Conservation (phyloP, 2,329 filamentous ascomycete species). For the Alternaria triticina region DNA sequence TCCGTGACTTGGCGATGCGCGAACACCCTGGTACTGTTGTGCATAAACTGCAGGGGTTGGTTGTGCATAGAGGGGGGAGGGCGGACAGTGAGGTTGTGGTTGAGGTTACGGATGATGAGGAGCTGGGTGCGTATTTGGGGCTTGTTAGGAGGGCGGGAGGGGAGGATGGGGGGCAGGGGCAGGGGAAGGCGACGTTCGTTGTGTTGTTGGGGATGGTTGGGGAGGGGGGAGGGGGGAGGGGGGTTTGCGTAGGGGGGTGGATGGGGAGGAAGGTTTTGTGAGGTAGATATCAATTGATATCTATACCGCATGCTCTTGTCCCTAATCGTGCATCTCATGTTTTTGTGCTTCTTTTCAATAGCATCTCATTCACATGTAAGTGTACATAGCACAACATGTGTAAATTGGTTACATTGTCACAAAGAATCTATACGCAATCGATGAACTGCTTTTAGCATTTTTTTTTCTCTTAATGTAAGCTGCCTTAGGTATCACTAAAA, state of each 20-base stretch:
- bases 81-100: constrained; percentile 66
- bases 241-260: neutral
- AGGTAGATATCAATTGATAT: no score
- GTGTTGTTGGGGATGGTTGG: constrained; percentile 36
- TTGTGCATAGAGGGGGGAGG: constrained; percentile 53
- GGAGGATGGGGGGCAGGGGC: constrained; percentile 39
- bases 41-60: constrained; percentile 68
- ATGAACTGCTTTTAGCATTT: no score
- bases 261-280: no score
- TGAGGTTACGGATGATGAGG: constrained; percentile 72
- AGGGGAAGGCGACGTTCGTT: constrained; percentile 61
- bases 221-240: neutral
- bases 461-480: no score
- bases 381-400: neutral
- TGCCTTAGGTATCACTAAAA: no score
- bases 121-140: constrained; percentile 73
- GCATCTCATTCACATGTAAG: no score
- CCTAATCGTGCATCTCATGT: no score
- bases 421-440: no score
- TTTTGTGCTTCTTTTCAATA: no score
- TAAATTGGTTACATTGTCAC: neutral
- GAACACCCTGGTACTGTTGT: constrained; percentile 68
- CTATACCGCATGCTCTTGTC: no score
- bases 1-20: constrained; percentile 65
- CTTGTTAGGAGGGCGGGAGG: constrained; percentile 55